Conservation (phyloP, 1,284 basidiomycete species). For the Volvariella volvacea region DNA sequence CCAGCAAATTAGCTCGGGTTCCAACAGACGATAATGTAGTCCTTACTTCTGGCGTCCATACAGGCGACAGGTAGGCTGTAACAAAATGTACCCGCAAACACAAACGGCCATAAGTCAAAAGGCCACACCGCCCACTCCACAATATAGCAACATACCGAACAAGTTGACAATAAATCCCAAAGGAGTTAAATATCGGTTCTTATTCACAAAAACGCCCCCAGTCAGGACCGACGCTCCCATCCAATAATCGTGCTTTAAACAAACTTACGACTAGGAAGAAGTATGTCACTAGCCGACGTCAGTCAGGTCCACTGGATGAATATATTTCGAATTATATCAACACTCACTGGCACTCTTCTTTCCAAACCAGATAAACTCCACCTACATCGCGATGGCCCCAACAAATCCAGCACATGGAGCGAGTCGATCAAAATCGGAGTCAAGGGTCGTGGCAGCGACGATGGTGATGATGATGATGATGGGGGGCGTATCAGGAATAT, state of each 20-base stretch:
- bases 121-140: background rate
- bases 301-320: background rate
- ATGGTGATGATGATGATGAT: too few species aligned
- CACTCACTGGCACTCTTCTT: constrained; percentile 29
- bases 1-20: too few species aligned
- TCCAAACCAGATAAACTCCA: constrained; percentile 35
- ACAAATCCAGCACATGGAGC: too few species aligned
- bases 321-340: background rate
- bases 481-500: too few species aligned
- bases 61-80: constrained; percentile 29
- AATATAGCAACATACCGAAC: constrained; percentile 22
- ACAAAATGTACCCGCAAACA: background rate
- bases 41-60: constrained; percentile 27
- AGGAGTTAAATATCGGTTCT: constrained; percentile 42
- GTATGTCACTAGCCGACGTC: constrained; percentile 28
- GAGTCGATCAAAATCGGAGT: too few species aligned
- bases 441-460: too few species aligned
- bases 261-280: constrained; percentile 35
- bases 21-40: too few species aligned
- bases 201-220: too few species aligned
- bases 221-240: background rate
- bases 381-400: constrained; percentile 5
- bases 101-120: background rate
- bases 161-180: constrained; percentile 38
- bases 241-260: background rate